These are phyloP conservation scores for Castanopsis chinensis DNA, from an alignment of 306 rosid species.

Conservation along the genomic window DNA sequence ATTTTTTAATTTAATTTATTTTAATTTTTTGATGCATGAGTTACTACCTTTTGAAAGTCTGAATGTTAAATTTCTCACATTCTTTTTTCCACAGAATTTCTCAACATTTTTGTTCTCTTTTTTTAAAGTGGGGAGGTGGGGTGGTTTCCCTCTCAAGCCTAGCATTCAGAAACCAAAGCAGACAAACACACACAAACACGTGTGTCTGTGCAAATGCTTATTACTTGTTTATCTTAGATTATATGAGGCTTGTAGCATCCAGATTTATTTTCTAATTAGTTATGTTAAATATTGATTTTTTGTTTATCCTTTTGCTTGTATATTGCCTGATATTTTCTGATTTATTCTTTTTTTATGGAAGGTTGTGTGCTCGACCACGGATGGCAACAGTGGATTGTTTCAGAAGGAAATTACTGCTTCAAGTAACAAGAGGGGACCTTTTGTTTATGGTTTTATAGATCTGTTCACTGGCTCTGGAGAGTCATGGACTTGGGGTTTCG, in stretches of 20 bases:
- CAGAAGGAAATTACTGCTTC: constrained; percentile 49
- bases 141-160: too few species aligned
- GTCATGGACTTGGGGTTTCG: constrained; percentile 86
- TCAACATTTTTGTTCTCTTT: not conserved
- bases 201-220: not conserved
- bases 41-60: not conserved
- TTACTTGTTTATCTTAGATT: not conserved
- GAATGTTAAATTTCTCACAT: not conserved
- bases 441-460: constrained; percentile 84
- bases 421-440: constrained; percentile 50
- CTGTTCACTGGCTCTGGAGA: constrained; percentile 89
- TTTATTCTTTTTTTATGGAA: constrained; percentile 39
- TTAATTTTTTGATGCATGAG: not conserved
- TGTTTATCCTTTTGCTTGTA: constrained; percentile 11
- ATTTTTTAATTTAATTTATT: not conserved
- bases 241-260: not conserved
- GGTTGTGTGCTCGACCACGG: constrained; percentile 39
- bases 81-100: not conserved
- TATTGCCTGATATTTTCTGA: constrained; percentile 18
- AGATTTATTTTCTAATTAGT: not conserved
- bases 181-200: not conserved
- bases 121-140: not conserved
- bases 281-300: not conserved
- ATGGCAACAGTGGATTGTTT: constrained; percentile 48
- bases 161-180: not conserved